Evolutionary conservation across 495 filamentous ascomycete species (phyloP).

Genomic region (Cercophora sp.): DNA sequence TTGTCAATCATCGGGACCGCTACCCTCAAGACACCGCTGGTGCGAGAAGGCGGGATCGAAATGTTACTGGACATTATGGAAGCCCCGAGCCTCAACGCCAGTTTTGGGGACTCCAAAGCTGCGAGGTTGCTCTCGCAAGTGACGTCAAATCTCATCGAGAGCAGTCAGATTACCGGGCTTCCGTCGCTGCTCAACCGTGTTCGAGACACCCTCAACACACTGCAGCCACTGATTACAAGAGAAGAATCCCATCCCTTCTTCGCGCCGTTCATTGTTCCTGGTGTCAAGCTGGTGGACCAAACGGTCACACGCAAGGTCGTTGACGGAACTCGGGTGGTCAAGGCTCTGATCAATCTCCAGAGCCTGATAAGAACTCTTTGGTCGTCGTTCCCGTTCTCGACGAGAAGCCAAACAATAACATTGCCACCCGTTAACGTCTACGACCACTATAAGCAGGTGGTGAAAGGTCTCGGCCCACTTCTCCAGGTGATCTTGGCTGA

Average conservation of each 20-base stretch:
- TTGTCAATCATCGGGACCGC: slow-evolving; percentile 72
- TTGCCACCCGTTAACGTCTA: slow-evolving; percentile 72
- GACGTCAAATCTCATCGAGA: slow-evolving; percentile 76
- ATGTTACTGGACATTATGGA: slow-evolving; percentile 79
- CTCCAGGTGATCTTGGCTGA: slow-evolving; percentile 78
- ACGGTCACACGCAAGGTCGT: slow-evolving; percentile 36
- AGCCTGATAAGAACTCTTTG: slow-evolving; percentile 67
- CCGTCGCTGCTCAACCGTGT: slow-evolving; percentile 73
- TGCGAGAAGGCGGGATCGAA: slow-evolving; percentile 75
- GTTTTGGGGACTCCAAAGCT: slow-evolving; percentile 65
- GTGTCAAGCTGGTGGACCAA: slow-evolving; percentile 22
- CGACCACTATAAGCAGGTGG: slow-evolving; percentile 68
- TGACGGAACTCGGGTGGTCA: slow-evolving; percentile 69
- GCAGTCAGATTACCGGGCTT: slow-evolving; percentile 74
- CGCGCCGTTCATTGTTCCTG: slow-evolving; percentile 47
- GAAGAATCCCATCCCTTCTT: slow-evolving; percentile 51
- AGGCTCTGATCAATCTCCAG: slow-evolving; percentile 71
- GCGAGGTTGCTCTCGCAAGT: slow-evolving; percentile 65
- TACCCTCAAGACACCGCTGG: slow-evolving; percentile 68
- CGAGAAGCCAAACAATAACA: slow-evolving; percentile 31
- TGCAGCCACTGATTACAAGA: slow-evolving; percentile 59
- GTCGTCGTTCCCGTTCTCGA: slow-evolving; percentile 67
- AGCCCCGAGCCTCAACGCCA: slow-evolving; percentile 68
- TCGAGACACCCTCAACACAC: slow-evolving; percentile 60
- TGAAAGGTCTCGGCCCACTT: slow-evolving; percentile 68